phyloP scores from a whole-genome alignment of 2,329 filamentous ascomycete species.

The Cryphonectria parasitica region DNA sequence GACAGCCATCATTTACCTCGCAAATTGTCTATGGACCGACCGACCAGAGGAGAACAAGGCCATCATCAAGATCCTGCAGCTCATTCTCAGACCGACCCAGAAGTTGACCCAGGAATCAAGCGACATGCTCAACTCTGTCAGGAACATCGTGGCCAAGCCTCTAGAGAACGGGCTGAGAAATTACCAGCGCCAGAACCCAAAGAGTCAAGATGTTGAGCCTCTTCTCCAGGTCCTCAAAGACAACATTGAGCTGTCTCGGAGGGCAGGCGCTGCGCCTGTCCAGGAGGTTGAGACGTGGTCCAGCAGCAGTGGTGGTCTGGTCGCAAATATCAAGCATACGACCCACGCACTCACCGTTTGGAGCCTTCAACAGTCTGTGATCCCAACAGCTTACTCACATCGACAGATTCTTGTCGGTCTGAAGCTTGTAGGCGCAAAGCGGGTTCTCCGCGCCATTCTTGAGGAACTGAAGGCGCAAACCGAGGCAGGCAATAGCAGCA shows the following conservation, averaged over 20 bases:
- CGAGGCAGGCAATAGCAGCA: slow-evolving; percentile 59
- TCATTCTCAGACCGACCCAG: slow-evolving; percentile 71
- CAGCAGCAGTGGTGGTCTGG: slow-evolving; percentile 56
- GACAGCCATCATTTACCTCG: slow-evolving; percentile 72
- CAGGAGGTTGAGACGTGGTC: slow-evolving; percentile 73
- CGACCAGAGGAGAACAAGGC: slow-evolving; percentile 67
- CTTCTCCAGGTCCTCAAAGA: slow-evolving; percentile 68
- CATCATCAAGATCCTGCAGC: slow-evolving; percentile 71
- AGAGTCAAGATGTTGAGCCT: slow-evolving; percentile 70
- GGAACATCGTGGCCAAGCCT: slow-evolving; percentile 71
- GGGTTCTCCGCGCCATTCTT: slow-evolving; percentile 64
- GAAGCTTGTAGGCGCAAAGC: slow-evolving; percentile 64
- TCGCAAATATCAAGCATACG: slow-evolving; percentile 61
- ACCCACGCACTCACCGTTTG: slow-evolving; percentile 69
- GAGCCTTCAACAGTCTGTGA: slow-evolving; percentile 60
- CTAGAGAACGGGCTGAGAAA: slow-evolving; percentile 69
- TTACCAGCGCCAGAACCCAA: slow-evolving; percentile 68
- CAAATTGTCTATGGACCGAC: slow-evolving; percentile 70
- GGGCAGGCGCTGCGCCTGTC: slow-evolving; percentile 65
- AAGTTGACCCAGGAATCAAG: slow-evolving; percentile 70
- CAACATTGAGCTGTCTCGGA: slow-evolving; percentile 60
- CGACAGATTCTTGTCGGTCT: slow-evolving; percentile 67
- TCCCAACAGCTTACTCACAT: slow-evolving; percentile 72
- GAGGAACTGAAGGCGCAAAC: slow-evolving; percentile 70
- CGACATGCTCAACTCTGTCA: slow-evolving; percentile 70